Evolutionary conservation across 108 stramenopile species (phyloP), one percentile per base, ranked within the genome.

Genomic region (Nitzschia palea): DNA sequence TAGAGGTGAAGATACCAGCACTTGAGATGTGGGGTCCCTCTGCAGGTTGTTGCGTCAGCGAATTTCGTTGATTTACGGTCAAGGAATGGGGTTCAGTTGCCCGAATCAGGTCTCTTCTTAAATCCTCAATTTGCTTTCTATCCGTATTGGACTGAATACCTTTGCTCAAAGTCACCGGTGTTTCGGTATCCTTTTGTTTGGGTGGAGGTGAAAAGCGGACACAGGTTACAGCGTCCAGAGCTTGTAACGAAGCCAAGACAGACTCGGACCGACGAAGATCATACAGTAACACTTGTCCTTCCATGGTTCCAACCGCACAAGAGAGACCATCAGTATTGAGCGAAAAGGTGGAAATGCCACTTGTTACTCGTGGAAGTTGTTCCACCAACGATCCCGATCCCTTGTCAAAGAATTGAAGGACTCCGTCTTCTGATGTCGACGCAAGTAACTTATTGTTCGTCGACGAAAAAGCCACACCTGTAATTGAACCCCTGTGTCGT

Each of bases 381-480:
- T 80, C 48, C 29, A 77, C 67, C n/a, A 44, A 35, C 17, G 35
- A 14, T 5, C 68, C 48, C 3, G 63, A 40, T n/a, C 33, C 18
- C 6, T 29, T 59, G 40, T 77, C 76, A 52, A 69, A 61, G 42
- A 77, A 77, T 35, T 59, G 42, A 0, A 77, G 47, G 4, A 55
- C 47, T 3, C 80, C 80, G 53, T 80, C 76, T n/a, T 9, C 44
- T 9, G 66, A 71, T 15, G 64, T 45, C 2, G 62, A 52, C 10
- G 74, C 59, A 2, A 77, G 23, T 18, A 77, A 22, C 25, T 71
- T 53, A 28, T 43, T n/a, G 44, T 76, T 68, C 14, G 34, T 45
- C 4, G 69, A 50, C n/a, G 80, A 80, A 68, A 77, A 77, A 3
- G 71, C 56, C 2, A 80, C 31, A 9, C 66, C 71, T 4, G 80